These are phyloP conservation scores for Globisporangium nunn DNA, from an alignment of 352 stramenopile genomes.

Conservation along the genomic window DNA sequence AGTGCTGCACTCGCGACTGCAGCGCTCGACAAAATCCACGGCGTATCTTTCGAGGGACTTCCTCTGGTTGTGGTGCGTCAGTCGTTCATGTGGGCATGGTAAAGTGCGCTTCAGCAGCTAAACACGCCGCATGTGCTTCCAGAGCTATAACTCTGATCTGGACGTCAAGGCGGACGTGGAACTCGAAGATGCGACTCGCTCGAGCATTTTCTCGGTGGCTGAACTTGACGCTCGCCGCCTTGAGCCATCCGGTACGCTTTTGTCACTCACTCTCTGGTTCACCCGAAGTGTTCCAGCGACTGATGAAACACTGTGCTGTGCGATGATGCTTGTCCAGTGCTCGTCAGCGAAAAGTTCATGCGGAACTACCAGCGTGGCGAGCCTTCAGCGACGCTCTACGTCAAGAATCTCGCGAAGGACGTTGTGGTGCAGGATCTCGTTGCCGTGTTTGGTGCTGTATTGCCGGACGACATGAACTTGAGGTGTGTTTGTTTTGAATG, in stretches of 20 bases:
- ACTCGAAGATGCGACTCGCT: not conserved
- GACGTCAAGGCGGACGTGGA: not conserved
- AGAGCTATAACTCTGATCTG: not conserved
- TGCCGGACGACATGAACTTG: slow-evolving; percentile 14
- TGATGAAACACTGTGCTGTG: not conserved
- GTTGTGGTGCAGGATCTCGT: slow-evolving; percentile 36
- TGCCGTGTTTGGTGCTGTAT: slow-evolving; percentile 39
- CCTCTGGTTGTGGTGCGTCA: slow-evolving; percentile 45
- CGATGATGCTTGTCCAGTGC: slow-evolving; percentile 8
- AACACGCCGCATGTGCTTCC: not conserved
- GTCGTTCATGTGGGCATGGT: not conserved
- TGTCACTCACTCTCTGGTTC: not conserved
- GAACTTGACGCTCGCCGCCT: slow-evolving; percentile 8
- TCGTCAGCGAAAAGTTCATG: slow-evolving; percentile 51
- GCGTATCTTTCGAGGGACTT: slow-evolving; percentile 37
- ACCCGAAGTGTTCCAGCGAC: too few species aligned
- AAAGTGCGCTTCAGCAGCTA: not conserved
- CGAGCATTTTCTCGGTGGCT: not conserved
- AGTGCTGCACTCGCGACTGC: slow-evolving; percentile 22
- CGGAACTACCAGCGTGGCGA: slow-evolving; percentile 56
- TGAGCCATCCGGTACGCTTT: slow-evolving; percentile 7
- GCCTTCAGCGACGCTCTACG: slow-evolving; percentile 53
- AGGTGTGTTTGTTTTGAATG: slow-evolving; percentile 7
- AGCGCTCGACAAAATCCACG: slow-evolving; percentile 39
- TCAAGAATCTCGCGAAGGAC: slow-evolving; percentile 74